Evolutionary conservation across 306 rosid species (phyloP).

Genomic region (Cucurbita argyrosperma): DNA sequence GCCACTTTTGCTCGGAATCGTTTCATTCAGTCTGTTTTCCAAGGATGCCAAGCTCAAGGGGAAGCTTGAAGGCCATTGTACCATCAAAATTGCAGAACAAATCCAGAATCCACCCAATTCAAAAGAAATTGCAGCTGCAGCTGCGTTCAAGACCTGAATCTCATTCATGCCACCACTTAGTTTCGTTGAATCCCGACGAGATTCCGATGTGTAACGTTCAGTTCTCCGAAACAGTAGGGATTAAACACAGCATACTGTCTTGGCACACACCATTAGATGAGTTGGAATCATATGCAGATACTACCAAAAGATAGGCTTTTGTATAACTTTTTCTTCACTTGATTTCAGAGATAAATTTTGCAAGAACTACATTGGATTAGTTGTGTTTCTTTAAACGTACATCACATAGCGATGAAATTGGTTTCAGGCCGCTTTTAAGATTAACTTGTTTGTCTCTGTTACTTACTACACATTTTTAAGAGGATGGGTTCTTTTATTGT

Average conservation of each 20-base stretch:
- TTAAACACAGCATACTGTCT: conserved; percentile 44
- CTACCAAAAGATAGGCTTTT: neutral
- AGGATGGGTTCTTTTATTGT: neutral
- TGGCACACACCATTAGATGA: conserved; percentile 40
- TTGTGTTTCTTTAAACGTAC: neutral
- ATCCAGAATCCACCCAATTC: conserved; percentile 20
- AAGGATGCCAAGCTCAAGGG: conserved; percentile 17
- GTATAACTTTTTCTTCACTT: neutral
- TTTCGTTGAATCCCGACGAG: conserved; percentile 12
- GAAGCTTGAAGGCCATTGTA: conserved; percentile 31
- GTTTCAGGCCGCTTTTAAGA: neutral
- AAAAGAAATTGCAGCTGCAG: conserved; percentile 11
- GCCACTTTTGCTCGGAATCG: conserved; percentile 6
- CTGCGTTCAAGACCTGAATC: conserved; percentile 15
- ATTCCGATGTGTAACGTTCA: conserved; percentile 4
- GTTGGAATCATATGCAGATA: conserved; percentile 23
- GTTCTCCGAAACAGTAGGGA: conserved; percentile 39
- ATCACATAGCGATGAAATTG: neutral
- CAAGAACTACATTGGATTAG: neutral
- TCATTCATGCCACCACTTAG: conserved; percentile 6
- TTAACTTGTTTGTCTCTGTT: neutral
- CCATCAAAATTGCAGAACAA: conserved; percentile 18
- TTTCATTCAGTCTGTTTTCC: conserved; percentile 39
- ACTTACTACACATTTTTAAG: neutral
- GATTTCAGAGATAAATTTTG: neutral